Evolutionary conservation across 768 basidiomycete species (phyloP).

Genomic region (Pleurotus platypus): DNA sequence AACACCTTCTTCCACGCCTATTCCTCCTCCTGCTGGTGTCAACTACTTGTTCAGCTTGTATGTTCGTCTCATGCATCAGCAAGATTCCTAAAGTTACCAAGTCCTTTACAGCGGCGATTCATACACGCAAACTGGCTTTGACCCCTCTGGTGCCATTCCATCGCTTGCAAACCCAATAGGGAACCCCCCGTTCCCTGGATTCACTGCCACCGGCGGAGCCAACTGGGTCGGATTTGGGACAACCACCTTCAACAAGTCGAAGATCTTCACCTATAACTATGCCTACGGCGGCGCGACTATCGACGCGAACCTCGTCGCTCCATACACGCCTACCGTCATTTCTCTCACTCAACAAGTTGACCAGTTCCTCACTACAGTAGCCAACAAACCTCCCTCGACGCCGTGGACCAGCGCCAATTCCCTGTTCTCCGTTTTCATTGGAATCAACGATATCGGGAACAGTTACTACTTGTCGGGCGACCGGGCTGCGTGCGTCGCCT

Average conservation of each 20-base stretch:
- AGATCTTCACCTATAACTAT: slow-evolving; percentile 58
- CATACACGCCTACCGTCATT: slow-evolving; percentile 47
- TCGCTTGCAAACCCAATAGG: slow-evolving; percentile 45
- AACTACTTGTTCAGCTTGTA: slow-evolving; percentile 63
- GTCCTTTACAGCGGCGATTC: slow-evolving; percentile 45
- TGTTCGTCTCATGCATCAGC: slow-evolving; percentile 7
- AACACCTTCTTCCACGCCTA: slow-evolving; percentile 21
- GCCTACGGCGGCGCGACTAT: slow-evolving; percentile 69
- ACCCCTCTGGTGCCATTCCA: slow-evolving; percentile 33
- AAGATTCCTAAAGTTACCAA: background rate
- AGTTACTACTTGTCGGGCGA: slow-evolving; percentile 45
- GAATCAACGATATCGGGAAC: slow-evolving; percentile 67
- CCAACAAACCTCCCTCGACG: slow-evolving; percentile 42
- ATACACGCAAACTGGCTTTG: slow-evolving; percentile 56
- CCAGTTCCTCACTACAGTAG: slow-evolving; percentile 46
- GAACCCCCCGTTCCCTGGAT: slow-evolving; percentile 53
- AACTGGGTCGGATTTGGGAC: slow-evolving; percentile 62
- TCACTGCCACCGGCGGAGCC: slow-evolving; percentile 49
- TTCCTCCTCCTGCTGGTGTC: slow-evolving; percentile 33
- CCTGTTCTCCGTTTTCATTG: slow-evolving; percentile 68
- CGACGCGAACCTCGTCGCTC: slow-evolving; percentile 51
- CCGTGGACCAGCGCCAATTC: slow-evolving; percentile 56
- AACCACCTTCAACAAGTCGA: slow-evolving; percentile 47
- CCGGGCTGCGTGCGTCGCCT: slow-evolving; percentile 34
- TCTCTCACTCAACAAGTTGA: slow-evolving; percentile 63